A percentile compares a stretch with the other conserved stretches of the same genome.
phyloP scores from a whole-genome alignment of 306 rosid species.

The Quercus cerris region DNA sequence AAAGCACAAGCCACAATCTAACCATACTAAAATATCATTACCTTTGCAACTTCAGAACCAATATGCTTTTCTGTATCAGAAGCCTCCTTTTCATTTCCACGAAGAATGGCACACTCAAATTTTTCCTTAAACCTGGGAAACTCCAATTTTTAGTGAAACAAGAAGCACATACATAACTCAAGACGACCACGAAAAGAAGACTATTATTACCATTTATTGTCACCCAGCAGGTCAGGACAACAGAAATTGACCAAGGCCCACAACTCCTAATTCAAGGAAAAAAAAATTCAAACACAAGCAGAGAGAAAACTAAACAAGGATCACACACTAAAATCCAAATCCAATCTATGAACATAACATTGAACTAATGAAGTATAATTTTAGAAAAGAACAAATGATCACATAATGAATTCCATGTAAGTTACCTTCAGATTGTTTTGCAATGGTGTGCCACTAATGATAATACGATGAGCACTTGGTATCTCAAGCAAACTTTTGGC shows the following conservation, averaged over 20 bases:
- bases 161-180: slow-evolving; percentile 18
- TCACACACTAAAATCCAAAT: slow-evolving; percentile 12
- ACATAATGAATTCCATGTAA: not conserved
- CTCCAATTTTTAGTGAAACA: slow-evolving; percentile 15
- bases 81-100: slow-evolving; percentile 87
- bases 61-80: slow-evolving; percentile 61
- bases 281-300: slow-evolving; percentile 9
- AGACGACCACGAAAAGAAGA: slow-evolving; percentile 13
- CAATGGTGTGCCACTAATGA: slow-evolving; percentile 87
- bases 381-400: not conserved
- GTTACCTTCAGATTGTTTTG: slow-evolving; percentile 92
- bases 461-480: slow-evolving; percentile 77
- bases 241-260: slow-evolving; percentile 94
- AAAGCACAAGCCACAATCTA: not conserved
- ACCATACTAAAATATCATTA: slow-evolving; percentile 21
- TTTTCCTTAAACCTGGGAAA: slow-evolving; percentile 72
- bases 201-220: slow-evolving; percentile 63
- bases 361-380: not conserved
- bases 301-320: not conserved
- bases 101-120: slow-evolving; percentile 70
- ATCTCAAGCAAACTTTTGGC: slow-evolving; percentile 93
- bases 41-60: slow-evolving; percentile 81
- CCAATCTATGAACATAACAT: not conserved
- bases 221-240: slow-evolving; percentile 88
- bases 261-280: slow-evolving; percentile 55